Evolutionary conservation across 495 filamentous ascomycete genomes (phyloP).

Genomic region (Aspergillus asperescens): DNA sequence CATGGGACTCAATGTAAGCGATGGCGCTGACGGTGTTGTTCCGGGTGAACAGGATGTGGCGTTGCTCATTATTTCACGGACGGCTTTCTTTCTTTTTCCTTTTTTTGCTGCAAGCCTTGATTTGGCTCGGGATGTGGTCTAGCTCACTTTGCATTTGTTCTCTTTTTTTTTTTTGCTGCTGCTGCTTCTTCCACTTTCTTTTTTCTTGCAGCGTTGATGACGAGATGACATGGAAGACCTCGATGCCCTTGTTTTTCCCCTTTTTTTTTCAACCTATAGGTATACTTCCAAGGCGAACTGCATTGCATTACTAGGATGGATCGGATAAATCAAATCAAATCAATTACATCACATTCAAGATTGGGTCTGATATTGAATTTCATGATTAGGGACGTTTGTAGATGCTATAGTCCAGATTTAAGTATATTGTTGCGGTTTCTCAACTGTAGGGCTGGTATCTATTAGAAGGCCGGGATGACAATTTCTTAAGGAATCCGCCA

Average conservation of each 20-base stretch:
- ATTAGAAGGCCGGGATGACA: no score
- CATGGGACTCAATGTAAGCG: conserved; percentile 27
- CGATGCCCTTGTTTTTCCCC: background rate
- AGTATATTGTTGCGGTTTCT: no score
- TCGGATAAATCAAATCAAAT: conserved; percentile 3
- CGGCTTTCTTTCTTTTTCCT: conserved; percentile 1
- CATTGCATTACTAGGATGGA: conserved; percentile 11
- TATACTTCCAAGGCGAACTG: conserved; percentile 3
- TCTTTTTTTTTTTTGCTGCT: background rate
- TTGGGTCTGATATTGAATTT: no score
- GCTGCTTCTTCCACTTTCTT: background rate
- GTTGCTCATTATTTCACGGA: conserved; percentile 15
- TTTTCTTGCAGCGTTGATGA: conserved; percentile 17
- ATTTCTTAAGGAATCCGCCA: background rate
- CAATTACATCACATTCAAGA: no score
- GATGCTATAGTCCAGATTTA: no score
- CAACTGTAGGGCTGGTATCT: no score
- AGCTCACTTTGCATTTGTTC: conserved; percentile 1
- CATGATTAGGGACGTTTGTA: no score
- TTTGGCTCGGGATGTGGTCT: no score
- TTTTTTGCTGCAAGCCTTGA: background rate
- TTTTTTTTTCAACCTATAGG: background rate
- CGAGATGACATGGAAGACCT: conserved; percentile 19
- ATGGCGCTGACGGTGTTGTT: conserved; percentile 38
- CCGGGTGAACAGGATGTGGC: conserved; percentile 22